Evolutionary conservation across 169 alveolate species (phyloP), one percentile per base, ranked within the genome.

Genomic region (Plasmodium berghei): DNA sequence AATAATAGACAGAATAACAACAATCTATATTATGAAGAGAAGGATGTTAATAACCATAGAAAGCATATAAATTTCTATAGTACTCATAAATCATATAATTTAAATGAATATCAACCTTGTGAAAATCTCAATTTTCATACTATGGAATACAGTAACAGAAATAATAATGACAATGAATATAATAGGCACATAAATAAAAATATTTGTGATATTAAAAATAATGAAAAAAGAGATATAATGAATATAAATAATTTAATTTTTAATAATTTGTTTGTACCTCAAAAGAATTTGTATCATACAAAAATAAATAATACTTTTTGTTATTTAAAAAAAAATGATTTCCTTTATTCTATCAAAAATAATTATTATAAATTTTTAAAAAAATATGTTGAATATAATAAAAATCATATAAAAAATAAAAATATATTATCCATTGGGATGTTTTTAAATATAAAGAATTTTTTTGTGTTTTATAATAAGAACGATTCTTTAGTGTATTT

Each of bases 241-340:
- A 83, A 83, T 56, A 66, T 83, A 46, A 55, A 83, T 62, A 83
- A 83, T 61, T 28, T 83, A 9, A 83, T 83, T 61, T 83, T 83
- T 48, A 83, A 66, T n/a, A 83, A 83, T 18, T 61, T 83, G 48
- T 83, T 49, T 67, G 90, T 66, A 54, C 45, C 70, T 9, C 85
- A 83, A 20, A 67, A 59, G 48, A 83, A 83, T 83, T 55, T 83
- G n/a, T 83, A 83, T 67, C 90, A 83, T 28, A 83, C 72, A 6
- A 83, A 66, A 67, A 64, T 67, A 34, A 83, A 83, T 62, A 83
- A 83, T 49, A 74, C 88, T 6, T 45, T 74, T 20, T 24, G 49
- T 20, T 83, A 67, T 67, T 71, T 83, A 22, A 67, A 72, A 61
- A 83, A 67, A 61, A 59, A 56, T 18, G 69, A 83, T 18, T 67